phyloP scores from a whole-genome alignment of 345 rosid species.

The Rhizophora apiculata region DNA sequence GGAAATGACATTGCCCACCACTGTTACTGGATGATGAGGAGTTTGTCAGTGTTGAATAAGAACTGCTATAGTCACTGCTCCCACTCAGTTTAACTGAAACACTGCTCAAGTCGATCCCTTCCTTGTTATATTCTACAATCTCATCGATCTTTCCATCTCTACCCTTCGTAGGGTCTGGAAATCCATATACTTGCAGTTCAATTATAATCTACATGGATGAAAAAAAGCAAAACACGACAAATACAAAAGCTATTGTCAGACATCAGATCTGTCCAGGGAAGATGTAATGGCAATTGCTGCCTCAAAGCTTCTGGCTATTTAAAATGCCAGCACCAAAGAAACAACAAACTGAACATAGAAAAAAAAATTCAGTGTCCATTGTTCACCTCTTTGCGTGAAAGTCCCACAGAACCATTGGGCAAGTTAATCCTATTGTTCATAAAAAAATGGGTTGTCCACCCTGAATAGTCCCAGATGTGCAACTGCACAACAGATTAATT shows the following conservation, averaged over 20 bases:
- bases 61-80: constrained; percentile 38
- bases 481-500: constrained; percentile 43
- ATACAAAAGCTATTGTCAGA: constrained; percentile 1
- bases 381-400: constrained; percentile 23
- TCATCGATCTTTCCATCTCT: constrained; percentile 37
- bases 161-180: constrained; percentile 65
- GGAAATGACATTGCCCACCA: constrained; percentile 62
- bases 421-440: constrained; percentile 43
- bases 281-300: not conserved
- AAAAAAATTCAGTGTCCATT: not conserved
- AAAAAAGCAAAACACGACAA: not conserved
- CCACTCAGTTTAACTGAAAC: constrained; percentile 46
- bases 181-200: constrained; percentile 84
- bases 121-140: not conserved
- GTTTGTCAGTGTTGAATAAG: constrained; percentile 7
- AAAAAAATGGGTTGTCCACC: constrained; percentile 60
- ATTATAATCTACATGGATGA: constrained; percentile 50
- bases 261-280: not conserved
- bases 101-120: not conserved
- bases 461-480: constrained; percentile 91
- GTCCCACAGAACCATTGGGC: constrained; percentile 18
- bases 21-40: constrained; percentile 25
- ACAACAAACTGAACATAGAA: not conserved
- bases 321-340: not conserved
- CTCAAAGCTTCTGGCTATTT: not conserved